Evolutionary conservation across 2,329 filamentous ascomycete species (phyloP), one percentile per base, ranked within the genome.

Genomic region (Tolypocladium capitatum): DNA sequence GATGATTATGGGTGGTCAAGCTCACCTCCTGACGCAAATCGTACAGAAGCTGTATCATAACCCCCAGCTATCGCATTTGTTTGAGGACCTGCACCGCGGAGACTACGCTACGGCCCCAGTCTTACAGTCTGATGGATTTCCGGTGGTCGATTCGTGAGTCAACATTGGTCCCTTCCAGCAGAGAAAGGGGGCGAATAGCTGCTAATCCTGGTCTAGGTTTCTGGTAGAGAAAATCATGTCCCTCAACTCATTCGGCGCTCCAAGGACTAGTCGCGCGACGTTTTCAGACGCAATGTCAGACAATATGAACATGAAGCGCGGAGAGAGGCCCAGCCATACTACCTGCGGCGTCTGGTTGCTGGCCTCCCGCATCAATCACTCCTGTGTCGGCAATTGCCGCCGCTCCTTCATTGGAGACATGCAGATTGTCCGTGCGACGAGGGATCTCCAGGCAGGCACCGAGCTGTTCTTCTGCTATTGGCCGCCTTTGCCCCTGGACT

Each of bases 371-470:
- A 68, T 76, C 52, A 80, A 80, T 49, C 75, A 80, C 51, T 67
- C 65, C 11, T 80, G 76, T 55, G 18, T 66, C 5, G 56, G 57
- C 10, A 80, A 77, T 52, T 68, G 66, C 18, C 50, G 49, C 0
- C 70, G 70, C 16, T 58, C 67, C 1, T 78, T 76, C 54, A 73
- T 79, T 34, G 74, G 75, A 3, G 74, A 80, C 53, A 67, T 80
- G 62, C 63, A 68, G 51, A 64, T 78, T 8, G 45, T 78, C 21
- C 70, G 72, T 8, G 75, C 75, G 0, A 58, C 66, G 0, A 53
- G 53, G 10, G 66, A 74, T 40, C 56, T 80, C 0, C 51, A 62
- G 0, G 51, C 67, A 0, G 61, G 63, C 28, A 68, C 72, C 0
- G 75, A 81, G 56, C 52, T 80, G 7, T 53, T 56, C 1, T 67